Evolutionary conservation across 208 protist genomes (phyloP).

Genomic region (Trypanosoma mega): DNA sequence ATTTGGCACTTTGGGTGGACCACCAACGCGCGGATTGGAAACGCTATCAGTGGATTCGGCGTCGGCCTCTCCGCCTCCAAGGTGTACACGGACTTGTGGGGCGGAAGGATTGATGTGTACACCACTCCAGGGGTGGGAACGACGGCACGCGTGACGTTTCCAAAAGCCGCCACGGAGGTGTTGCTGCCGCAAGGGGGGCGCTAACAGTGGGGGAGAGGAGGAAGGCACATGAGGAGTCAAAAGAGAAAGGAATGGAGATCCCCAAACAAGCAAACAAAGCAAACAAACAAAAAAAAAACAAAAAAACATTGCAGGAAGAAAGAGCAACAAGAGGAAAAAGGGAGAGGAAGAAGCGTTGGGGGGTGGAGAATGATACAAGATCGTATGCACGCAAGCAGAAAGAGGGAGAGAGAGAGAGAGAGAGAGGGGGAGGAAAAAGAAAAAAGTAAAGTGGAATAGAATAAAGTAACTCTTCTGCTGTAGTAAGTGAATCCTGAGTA

Average conservation of each 20-base stretch:
- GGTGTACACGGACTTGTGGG: conserved; percentile 86
- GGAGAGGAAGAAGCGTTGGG: neutral
- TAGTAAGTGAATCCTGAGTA: too few relatives aligned
- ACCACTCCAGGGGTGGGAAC: conserved; percentile 38
- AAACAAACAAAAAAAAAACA: too few relatives aligned
- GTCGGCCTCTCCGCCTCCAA: conserved; percentile 82
- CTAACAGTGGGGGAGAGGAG: neutral
- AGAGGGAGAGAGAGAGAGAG: too few relatives aligned
- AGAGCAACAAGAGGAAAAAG: too few relatives aligned
- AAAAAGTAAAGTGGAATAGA: too few relatives aligned
- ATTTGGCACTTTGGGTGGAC: conserved; percentile 91
- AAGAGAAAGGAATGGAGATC: neutral
- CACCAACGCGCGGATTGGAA: conserved; percentile 62
- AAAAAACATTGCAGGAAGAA: too few relatives aligned
- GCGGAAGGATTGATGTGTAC: conserved; percentile 75
- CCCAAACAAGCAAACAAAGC: too few relatives aligned
- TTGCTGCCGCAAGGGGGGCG: conserved; percentile 30
- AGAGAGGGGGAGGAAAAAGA: too few relatives aligned
- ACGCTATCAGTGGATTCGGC: conserved; percentile 73
- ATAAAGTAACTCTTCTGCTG: too few relatives aligned
- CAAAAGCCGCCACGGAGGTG: conserved; percentile 65
- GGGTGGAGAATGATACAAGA: too few relatives aligned
- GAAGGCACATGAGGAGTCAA: neutral
- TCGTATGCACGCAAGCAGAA: too few relatives aligned
- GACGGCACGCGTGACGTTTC: conserved; percentile 80